Base-by-base conservation (phyloP, 306 rosid species). In the Ormosia emarginata region DNA sequence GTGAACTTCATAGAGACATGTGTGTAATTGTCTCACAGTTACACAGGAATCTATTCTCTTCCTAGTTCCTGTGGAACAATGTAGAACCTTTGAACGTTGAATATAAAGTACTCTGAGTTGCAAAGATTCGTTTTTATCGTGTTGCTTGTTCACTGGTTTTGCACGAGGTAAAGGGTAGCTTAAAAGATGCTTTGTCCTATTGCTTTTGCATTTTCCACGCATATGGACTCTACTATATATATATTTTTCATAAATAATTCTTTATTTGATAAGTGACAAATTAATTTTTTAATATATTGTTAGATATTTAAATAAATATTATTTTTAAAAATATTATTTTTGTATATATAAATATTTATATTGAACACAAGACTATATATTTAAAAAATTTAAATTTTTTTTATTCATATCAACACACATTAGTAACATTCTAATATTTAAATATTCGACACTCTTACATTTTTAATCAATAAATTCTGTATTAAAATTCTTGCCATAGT, bases 131-230 rank as follows among this genome's bases (percentile, higher is more conserved):
- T 24, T 24, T 24, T 24, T 24, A 24, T 24, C 24, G 24, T 24
- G 24, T 1, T 13, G 50, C 67, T 7, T 57, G 37, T 15, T 74
- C 34, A n/a, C 30, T 33, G 37, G 47, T 63, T 77, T 46, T 61
- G 49, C 37, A 34, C 30, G 65, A 18, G 52, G 52, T 49, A 77
- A 79, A 18, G 59, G 13, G 43, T 32, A 13, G 39, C 49, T 58
- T 56, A 11, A 15, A 78, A 79, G 82, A 68, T 55, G 58, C 69
- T 79, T 79, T 68, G 74, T 56, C 59, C 49, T 3, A 15, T 68
- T 69, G 50, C 70, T 34, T 52, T 17, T 61, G 11, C 47, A 24
- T 67, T 55, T 57, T 71, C 77, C 24, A 17, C 3, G 11, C 69
- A n/a, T 68, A 53, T 37, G 57, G 33, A 24, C 24, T n/a, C n/a